Evolutionary conservation across 2,329 filamentous ascomycete species (phyloP), one percentile per base, ranked within the genome.

Genomic region (Cladophialophora bantiana): DNA sequence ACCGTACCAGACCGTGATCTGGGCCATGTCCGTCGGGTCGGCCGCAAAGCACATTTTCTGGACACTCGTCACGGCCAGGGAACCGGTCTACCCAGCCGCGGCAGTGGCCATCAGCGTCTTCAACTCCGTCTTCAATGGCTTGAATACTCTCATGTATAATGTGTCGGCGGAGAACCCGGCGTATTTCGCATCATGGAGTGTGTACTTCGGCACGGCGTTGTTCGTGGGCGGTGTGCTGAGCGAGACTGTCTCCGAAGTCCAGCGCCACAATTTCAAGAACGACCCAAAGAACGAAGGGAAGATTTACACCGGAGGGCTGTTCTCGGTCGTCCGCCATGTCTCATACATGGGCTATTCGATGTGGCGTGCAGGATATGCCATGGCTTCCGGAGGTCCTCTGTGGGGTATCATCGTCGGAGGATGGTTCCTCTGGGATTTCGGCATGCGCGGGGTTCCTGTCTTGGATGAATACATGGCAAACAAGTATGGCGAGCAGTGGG

Each of bases 181-280:
- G n/a, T 68, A 59, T 31, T 66, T 61, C 38, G 26, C 58, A 2
- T 54, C 58, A 4, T 58, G 62, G 34, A 59, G 77, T 7, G 72
- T 86, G 26, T 75, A 85, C 18, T 74, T 85, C 12, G 87, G 87
- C 7, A 73, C 79, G 1, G 74, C 75, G 0, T 70, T 87, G 54
- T 90, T 86, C 73, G 74, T 77, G 4, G 70, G 80, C 4, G 87
- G 87, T 9, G 79, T 89, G 35, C 64, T 79, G 4, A 78, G 84
- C 4, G 88, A 90, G 76, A 81, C 84, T 4, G 71, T 83, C 3
- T 79, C 85, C 0, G 88, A 90, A 77, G 73, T 83, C 34, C 88
- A 90, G 76, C 82, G 88, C 18, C 80, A 79, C 69, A 70, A 72
- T 0, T 87, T 84, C 77, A 86, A 87, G 75, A 74, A 77, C 26